Evolutionary conservation across 352 stramenopile species (phyloP).

Genomic region (Phytophthora citricola): DNA sequence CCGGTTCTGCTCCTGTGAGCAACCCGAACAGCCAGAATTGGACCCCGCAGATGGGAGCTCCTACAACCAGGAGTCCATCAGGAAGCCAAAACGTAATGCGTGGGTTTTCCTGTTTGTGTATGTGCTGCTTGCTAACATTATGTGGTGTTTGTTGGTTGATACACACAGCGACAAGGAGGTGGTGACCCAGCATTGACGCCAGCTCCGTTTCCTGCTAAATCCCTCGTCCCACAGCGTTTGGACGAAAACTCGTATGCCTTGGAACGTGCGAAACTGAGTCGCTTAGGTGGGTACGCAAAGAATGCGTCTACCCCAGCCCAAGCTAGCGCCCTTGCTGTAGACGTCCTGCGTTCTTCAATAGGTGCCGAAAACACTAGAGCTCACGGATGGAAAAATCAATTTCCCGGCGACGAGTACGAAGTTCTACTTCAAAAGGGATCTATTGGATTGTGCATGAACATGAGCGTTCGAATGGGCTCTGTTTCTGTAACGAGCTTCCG

Average conservation of each 20-base stretch:
- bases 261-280: constrained; percentile 53
- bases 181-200: constrained; percentile 55
- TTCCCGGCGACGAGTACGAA: constrained; percentile 81
- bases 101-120: constrained; percentile 4
- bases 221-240: constrained; percentile 65
- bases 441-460: constrained; percentile 91
- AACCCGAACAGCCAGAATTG: constrained; percentile 35
- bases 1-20: constrained; percentile 16
- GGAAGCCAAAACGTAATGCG: constrained; percentile 24
- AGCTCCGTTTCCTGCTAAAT: constrained; percentile 66
- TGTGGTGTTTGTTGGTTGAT: constrained; percentile 2
- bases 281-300: constrained; percentile 67
- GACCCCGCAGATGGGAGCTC: constrained; percentile 30
- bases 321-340: constrained; percentile 72
- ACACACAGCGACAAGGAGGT: constrained; percentile 28
- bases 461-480: constrained; percentile 84
- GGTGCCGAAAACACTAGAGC: constrained; percentile 48
- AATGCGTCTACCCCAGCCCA: constrained; percentile 63
- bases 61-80: constrained; percentile 20
- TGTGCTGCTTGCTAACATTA: constrained; percentile 6
- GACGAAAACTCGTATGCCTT: constrained; percentile 67
- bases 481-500: constrained; percentile 88
- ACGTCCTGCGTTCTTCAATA: constrained; percentile 65
- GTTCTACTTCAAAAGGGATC: constrained; percentile 88
- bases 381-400: constrained; percentile 74